Evolutionary conservation across 495 filamentous ascomycete species (phyloP).

Genomic region (Xylaria palmicola): DNA sequence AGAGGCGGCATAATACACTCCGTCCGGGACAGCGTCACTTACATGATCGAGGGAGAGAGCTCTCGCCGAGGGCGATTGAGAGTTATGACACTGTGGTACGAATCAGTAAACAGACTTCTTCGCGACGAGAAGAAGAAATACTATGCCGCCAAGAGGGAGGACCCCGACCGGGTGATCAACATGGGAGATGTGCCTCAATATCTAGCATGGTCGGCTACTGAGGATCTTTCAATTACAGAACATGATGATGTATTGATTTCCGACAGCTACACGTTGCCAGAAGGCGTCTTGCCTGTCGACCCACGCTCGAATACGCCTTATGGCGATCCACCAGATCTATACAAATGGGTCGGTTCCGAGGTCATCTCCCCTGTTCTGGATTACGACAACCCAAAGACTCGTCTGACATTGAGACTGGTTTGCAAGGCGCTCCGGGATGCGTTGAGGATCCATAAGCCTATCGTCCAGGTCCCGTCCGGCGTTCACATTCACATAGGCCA

Average conservation of each 20-base stretch:
- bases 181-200: neutral
- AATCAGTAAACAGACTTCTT: neutral
- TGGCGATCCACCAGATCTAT: neutral
- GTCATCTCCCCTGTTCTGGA: conserved; percentile 19
- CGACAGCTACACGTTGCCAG: neutral
- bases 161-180: neutral
- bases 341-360: conserved; percentile 21
- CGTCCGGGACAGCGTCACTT: neutral
- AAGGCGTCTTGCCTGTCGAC: neutral
- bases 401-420: neutral
- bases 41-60: neutral
- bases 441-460: conserved; percentile 26
- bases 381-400: conserved; percentile 6
- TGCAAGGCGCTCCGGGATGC: conserved; percentile 13
- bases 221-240: neutral
- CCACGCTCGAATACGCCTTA: neutral
- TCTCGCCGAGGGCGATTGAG: neutral
- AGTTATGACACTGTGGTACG: neutral
- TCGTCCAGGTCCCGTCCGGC: neutral
- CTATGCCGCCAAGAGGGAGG: neutral
- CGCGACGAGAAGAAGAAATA: neutral
- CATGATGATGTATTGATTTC: neutral
- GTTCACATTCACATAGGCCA: conserved; percentile 26
- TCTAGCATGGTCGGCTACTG: neutral
- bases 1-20: neutral